Conservation (phyloP, 768 basidiomycete species). For the Mycena albidolilacea region DNA sequence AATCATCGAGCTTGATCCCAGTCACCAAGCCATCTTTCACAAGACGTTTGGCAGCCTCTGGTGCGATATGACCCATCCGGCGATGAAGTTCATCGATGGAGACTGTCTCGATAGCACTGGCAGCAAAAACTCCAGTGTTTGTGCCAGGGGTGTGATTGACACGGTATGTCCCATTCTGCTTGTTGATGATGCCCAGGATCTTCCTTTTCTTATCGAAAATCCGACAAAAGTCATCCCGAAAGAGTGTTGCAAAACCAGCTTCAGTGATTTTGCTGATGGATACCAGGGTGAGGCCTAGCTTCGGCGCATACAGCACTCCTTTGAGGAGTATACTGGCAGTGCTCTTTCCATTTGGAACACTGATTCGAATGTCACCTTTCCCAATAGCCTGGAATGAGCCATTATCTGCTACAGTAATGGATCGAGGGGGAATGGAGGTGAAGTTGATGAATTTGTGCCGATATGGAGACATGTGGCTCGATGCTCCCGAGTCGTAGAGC, state of each 20-base stretch:
- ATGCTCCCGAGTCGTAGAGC: conserved; percentile 55
- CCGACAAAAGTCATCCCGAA: conserved; percentile 43
- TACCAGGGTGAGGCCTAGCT: conserved; percentile 50
- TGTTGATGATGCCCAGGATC: conserved; percentile 25
- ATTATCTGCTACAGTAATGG: conserved; percentile 51
- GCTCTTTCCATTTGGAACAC: conserved; percentile 43
- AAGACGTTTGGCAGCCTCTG: too few species aligned
- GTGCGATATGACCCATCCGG: too few species aligned
- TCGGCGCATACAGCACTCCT: conserved; percentile 50
- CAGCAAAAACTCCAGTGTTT: background rate
- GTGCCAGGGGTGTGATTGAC: background rate
- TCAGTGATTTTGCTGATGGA: conserved; percentile 26
- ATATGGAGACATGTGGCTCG: conserved; percentile 53
- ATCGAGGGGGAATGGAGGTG: conserved; percentile 40
- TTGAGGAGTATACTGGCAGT: conserved; percentile 45
- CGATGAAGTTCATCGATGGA: too few species aligned
- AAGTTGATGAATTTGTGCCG: conserved; percentile 49
- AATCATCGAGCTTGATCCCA: conserved; percentile 45
- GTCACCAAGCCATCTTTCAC: conserved; percentile 22
- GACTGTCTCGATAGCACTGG: too few species aligned
- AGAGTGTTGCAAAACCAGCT: conserved; percentile 43
- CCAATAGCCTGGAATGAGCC: conserved; percentile 43
- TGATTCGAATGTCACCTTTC: conserved; percentile 42
- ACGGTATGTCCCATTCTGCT: conserved; percentile 35
- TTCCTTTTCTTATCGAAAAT: conserved; percentile 40